Evolutionary conservation across 345 rosid genomes (phyloP).

Genomic region (thale cress (Arabidopsis thaliana)): TAIR10.1 NC_003075.7:2462001-2462500

Average conservation of each 20-base stretch:
- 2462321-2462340: slow-evolving; percentile 76
- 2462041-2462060: background rate
- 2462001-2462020: slow-evolving; percentile 2
- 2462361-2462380: slow-evolving; percentile 75
- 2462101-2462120: slow-evolving; percentile 60
- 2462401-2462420: background rate
- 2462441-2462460: background rate
- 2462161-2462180: slow-evolving; percentile 95
- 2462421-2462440: background rate
- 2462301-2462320: slow-evolving; percentile 88
- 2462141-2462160: slow-evolving; percentile 71
- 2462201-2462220: slow-evolving; percentile 80
- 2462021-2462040: slow-evolving; percentile 20
- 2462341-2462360: slow-evolving; percentile 79
- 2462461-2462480: background rate
- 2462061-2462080: background rate
- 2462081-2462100: background rate
- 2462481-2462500: slow-evolving; percentile 19
- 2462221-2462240: slow-evolving; percentile 6
- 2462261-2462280: background rate
- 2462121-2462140: slow-evolving; percentile 70
- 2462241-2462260: background rate
- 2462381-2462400: slow-evolving; percentile 33
- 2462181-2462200: slow-evolving; percentile 82
- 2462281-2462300: slow-evolving; percentile 51